Base-by-base conservation (phyloP, 352 stramenopile species). In the Pythium vanterpoolii region DNA sequence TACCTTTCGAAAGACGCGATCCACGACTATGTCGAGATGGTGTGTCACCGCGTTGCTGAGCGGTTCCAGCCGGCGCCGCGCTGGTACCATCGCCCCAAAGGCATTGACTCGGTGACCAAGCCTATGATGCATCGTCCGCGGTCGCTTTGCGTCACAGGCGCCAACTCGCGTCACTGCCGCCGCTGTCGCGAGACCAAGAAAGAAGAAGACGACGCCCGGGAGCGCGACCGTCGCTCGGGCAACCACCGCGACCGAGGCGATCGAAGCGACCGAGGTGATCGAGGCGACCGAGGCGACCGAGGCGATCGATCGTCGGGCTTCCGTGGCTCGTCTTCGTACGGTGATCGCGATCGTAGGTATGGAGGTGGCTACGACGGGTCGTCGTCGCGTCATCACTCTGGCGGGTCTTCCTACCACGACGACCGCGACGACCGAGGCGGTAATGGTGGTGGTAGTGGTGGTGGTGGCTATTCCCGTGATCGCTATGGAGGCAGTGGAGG, bases 21-120 rank as follows among this genome's bases (percentile, higher is more conserved):
- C 60, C 77, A 99, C 47, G 96, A 99, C 73, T 99, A 99, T 74
- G 82, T 99, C 56, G 88, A 99, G 81, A 87, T 99, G 68, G 90
- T 98, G 31, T 97, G 86, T 62, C 88, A 96, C 44, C 78, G 91
- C 62, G 90, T 98, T 45, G 90, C 96, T 1, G 79, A 93, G 60
- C 77, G 92, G 14, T 98, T 97, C 59, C 70, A 83, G 54, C 79
- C 77, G 2, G 60, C 77, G 19, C 72, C 80, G 23, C 71, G 51
- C 33, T 91, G 79, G 79, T 91, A 83, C 64, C 74, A 73, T n/a
- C 82, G 79, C 18, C 79, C 82, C 7, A 73, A 77, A 26, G 69
- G 69, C 11, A 71, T 87, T 7, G 74, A 87, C 36, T 72, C 69
- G 27, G 72, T 76, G n/a, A 76, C 77, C 48, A 91, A 88, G 64